Percentiles rank a stretch among this genome's conserved stretches.
These are phyloP conservation scores for Metschnikowia arizonensis DNA, from an alignment of 805 yeast genomes.

Conservation along the genomic window DNA sequence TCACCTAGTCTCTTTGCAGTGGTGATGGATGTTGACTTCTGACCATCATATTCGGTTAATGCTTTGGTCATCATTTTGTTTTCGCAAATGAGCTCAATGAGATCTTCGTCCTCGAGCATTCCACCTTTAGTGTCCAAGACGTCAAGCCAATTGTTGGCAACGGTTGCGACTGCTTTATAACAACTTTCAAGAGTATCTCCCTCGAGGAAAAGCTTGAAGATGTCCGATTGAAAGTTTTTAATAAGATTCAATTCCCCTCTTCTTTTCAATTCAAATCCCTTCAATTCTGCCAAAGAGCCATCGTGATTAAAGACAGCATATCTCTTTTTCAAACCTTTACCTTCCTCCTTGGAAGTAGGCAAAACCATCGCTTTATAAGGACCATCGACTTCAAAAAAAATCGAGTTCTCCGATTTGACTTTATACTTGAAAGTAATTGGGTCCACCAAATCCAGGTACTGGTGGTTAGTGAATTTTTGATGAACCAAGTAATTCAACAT, in stretches of 20 bases:
- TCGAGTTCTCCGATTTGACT: conserved; percentile 83
- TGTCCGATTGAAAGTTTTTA: conserved; percentile 92
- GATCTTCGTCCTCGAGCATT: conserved; percentile 87
- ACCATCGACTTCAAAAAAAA: conserved; percentile 97
- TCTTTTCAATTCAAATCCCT: conserved; percentile 94
- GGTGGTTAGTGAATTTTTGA: conserved; percentile 85
- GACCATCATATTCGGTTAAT: conserved; percentile 80
- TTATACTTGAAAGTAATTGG: conserved; percentile 64
- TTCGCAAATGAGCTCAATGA: conserved; percentile 92
- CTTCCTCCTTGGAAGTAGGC: conserved; percentile 97
- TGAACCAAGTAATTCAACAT: conserved; percentile 95
- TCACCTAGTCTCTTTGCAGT: conserved; percentile 93
- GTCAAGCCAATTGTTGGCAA: conserved; percentile 95
- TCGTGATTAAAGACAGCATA: conserved; percentile 96
- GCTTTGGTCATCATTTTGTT: conserved; percentile 94
- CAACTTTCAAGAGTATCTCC: conserved; percentile 78
- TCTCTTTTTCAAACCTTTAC: conserved; percentile 91
- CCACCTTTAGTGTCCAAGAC: conserved; percentile 83
- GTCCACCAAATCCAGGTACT: conserved; percentile 83
- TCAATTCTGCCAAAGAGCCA: conserved; percentile 89
- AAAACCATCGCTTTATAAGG: conserved; percentile 96
- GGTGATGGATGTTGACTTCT: conserved; percentile 92
- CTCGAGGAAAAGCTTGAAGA: conserved; percentile 84
- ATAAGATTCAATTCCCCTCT: conserved; percentile 93
- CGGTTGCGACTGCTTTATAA: conserved; percentile 83